Evolutionary conservation across 1,284 basidiomycete genomes (phyloP), one percentile per base, ranked within the genome.

Genomic region (Retiboletus flavoniger): DNA sequence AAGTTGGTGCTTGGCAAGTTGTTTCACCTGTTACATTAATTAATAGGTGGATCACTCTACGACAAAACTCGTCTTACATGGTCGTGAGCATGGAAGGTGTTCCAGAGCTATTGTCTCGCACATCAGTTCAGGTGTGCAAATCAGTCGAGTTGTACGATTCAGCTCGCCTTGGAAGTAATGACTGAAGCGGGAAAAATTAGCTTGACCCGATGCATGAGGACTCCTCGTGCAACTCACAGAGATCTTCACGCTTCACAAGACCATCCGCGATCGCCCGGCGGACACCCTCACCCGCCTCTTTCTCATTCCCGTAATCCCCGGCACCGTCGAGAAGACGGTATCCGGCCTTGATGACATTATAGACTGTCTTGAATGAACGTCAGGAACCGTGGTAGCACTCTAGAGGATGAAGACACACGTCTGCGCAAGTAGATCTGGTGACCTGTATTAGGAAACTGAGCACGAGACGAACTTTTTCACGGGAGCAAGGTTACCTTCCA

Each of bases 311-410:
- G 66, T 93, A 93, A 70, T 91, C 87, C 60, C 83, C 78, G 21
- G 91, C 92, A 59, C 84, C 85, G 63, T 95, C 93, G 57, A 95
- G 79, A 63, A 95, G 89, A 60, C 90, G 83, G 71, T 89, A 91
- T 1, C 91, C 87, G 41, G 76, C 74, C 66, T 87, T 86, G 71
- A 90, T 86, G 24, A 85, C 86, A 55, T 81, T 73, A 72, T 87
- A 87, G 46, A 88, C 85, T 47, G 78, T 82, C 82, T 83, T 44
- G 47, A 45, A 41, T 24, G 17, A 19, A 50, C 0, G 39, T 61
- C 48, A 60, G 62, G 4, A 14, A 46, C 7, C 26, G 36, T 26
- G n/a, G 14, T 10, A 36, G 9, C 10, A 16, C 13, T 29, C 31
- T 26, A 21, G 32, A 42, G 29, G 34, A 19, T 31, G 17, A 42